Conservation (phyloP, 257 asterid genomes). For the Mitragyna speciosa region DNA sequence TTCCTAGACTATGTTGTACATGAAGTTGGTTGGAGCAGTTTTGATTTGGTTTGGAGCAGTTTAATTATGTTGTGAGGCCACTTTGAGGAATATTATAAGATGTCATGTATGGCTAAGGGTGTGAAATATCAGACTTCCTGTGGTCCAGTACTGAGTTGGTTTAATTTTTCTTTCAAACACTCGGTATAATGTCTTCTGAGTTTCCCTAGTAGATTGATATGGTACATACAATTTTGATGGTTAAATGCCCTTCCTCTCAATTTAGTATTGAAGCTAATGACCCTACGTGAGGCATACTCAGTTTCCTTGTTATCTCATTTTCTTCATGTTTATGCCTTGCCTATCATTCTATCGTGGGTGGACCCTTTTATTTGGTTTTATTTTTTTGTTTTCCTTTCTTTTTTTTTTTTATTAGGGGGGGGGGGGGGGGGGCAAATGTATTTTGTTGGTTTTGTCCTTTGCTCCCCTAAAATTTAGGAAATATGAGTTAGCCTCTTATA, state of each 20-base stretch:
- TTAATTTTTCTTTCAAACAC: too few relatives aligned
- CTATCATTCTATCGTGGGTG: not conserved
- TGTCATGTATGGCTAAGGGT: constrained; percentile 2
- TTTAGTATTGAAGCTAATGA: not conserved
- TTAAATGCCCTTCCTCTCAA: not conserved
- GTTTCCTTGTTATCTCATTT: not conserved
- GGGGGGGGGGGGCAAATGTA: too few relatives aligned
- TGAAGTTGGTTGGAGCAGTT: not conserved
- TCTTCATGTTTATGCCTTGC: not conserved
- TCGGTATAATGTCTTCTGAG: not conserved
- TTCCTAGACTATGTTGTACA: not conserved
- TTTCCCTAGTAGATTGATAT: not conserved
- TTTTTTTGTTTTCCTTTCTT: too few relatives aligned
- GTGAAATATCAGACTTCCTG: not conserved
- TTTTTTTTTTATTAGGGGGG: too few relatives aligned
- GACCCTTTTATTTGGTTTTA: too few relatives aligned
- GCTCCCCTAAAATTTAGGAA: too few relatives aligned
- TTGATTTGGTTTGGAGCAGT: not conserved
- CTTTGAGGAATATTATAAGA: not conserved
- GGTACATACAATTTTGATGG: not conserved
- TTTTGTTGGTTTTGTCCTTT: too few relatives aligned
- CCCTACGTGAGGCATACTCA: not conserved
- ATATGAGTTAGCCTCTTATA: too few relatives aligned
- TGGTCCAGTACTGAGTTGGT: not conserved
- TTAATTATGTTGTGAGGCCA: not conserved